Percentiles rank a stretch among this genome's conserved stretches.
These are phyloP conservation scores for Luvunga scandens DNA, from an alignment of 345 rosid species.

Conservation along the genomic window DNA sequence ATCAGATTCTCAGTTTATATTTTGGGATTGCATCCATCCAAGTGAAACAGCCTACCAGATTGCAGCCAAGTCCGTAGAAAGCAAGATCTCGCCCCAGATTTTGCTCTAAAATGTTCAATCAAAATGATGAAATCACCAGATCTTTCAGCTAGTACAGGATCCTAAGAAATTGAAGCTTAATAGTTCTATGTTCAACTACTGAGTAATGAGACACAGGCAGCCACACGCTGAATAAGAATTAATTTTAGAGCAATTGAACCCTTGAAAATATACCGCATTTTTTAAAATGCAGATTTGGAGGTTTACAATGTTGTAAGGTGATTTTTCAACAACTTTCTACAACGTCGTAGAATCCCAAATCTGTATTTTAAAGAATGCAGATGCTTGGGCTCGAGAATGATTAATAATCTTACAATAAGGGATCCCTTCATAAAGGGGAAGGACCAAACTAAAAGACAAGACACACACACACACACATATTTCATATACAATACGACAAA, in stretches of 20 bases:
- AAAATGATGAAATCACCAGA: not conserved
- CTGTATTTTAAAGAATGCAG: too few relatives aligned
- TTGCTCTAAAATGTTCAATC: not conserved
- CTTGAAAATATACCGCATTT: too few relatives aligned
- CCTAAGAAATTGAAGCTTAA: not conserved
- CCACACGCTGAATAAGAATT: not conserved
- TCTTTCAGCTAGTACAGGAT: not conserved
- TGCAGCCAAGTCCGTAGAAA: constrained; percentile 7
- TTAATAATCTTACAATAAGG: too few relatives aligned
- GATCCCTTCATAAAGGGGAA: too few relatives aligned
- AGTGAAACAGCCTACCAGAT: constrained; percentile 32
- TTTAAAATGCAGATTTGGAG: too few relatives aligned
- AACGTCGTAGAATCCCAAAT: too few relatives aligned
- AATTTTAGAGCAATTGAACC: not conserved
- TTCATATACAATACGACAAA: too few relatives aligned
- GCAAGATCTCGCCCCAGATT: constrained; percentile 13
- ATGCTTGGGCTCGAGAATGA: too few relatives aligned
- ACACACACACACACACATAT: too few relatives aligned
- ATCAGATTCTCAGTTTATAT: constrained; percentile 31
- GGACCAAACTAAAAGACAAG: too few relatives aligned
- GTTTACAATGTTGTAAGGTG: too few relatives aligned
- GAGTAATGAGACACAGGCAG: not conserved
- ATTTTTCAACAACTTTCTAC: too few relatives aligned
- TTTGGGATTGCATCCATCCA: constrained; percentile 52
- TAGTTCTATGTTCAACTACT: not conserved